Percentiles rank a stretch among this genome's conserved stretches.
Evolutionary conservation across 1,139 yeast species (phyloP).

Genomic region (Zygosaccharomyces pseudobailii): DNA sequence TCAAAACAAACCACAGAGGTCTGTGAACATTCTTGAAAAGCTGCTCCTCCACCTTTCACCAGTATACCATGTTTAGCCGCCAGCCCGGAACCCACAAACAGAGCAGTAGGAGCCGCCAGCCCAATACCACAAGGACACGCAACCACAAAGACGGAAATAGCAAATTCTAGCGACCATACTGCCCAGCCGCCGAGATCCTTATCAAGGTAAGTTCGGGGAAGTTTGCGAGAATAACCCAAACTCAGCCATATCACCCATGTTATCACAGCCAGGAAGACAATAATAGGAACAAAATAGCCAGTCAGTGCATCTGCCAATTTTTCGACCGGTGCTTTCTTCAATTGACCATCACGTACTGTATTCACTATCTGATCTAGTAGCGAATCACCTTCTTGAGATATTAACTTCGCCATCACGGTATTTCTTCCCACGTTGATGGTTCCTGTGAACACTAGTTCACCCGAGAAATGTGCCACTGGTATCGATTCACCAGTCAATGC

Average conservation of each 20-base stretch:
- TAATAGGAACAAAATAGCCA: slow-evolving; percentile 68
- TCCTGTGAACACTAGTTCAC: slow-evolving; percentile 69
- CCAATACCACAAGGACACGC: slow-evolving; percentile 95
- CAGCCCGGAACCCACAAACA: slow-evolving; percentile 84
- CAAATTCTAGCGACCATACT: slow-evolving; percentile 72
- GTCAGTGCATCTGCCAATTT: slow-evolving; percentile 66
- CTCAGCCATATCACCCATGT: slow-evolving; percentile 69
- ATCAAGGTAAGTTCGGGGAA: slow-evolving; percentile 55
- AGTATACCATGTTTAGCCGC: slow-evolving; percentile 78
- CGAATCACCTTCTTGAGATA: slow-evolving; percentile 60
- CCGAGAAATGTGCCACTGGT: slow-evolving; percentile 43
- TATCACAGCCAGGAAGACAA: slow-evolving; percentile 51
- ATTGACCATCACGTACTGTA: slow-evolving; percentile 70
- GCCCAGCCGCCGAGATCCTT: slow-evolving; percentile 71
- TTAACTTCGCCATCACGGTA: slow-evolving; percentile 52
- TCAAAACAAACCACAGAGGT: slow-evolving; percentile 68
- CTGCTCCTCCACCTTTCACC: slow-evolving; percentile 78
- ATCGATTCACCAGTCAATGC: slow-evolving; percentile 72
- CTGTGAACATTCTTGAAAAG: slow-evolving; percentile 70
- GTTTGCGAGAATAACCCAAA: slow-evolving; percentile 49
- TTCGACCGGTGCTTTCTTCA: slow-evolving; percentile 71
- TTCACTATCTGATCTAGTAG: slow-evolving; percentile 64
- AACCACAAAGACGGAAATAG: slow-evolving; percentile 76
- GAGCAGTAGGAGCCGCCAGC: slow-evolving; percentile 86
- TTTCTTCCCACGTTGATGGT: slow-evolving; percentile 59